Conservation (phyloP, 441 rosid genomes). For the Breynia disticha region DNA sequence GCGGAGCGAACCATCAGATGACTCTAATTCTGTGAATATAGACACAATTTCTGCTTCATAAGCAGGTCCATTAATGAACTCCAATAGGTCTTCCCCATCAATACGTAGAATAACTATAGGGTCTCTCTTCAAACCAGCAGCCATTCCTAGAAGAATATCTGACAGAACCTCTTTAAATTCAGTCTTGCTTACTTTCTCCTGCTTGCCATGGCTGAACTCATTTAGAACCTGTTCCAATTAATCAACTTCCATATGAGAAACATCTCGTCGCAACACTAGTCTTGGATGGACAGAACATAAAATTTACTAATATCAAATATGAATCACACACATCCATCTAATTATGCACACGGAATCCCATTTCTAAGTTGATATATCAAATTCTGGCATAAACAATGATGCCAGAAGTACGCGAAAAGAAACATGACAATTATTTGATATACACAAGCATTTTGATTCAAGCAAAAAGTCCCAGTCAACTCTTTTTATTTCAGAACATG, state of each 20-base stretch:
- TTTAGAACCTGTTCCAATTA: constrained; percentile 42
- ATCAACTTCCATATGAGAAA: not conserved
- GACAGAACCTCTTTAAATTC: constrained; percentile 86
- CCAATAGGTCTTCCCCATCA: constrained; percentile 87
- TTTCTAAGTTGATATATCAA: too few relatives aligned
- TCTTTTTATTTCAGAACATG: too few relatives aligned
- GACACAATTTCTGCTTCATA: constrained; percentile 63
- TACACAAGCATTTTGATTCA: too few relatives aligned
- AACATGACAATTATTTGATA: too few relatives aligned
- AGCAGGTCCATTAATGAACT: constrained; percentile 54
- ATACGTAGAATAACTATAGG: constrained; percentile 91
- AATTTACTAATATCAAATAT: too few relatives aligned
- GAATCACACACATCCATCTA: too few relatives aligned
- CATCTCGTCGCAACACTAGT: not conserved
- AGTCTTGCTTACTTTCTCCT: constrained; percentile 62
- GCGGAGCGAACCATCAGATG: constrained; percentile 35
- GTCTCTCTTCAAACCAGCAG: constrained; percentile 90
- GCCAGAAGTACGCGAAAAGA: too few relatives aligned
- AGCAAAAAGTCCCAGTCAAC: too few relatives aligned
- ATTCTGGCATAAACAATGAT: too few relatives aligned
- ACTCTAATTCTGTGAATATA: constrained; percentile 39
- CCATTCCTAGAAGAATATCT: constrained; percentile 87
- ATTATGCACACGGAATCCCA: too few relatives aligned
- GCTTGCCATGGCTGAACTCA: constrained; percentile 81
- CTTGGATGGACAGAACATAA: too few relatives aligned